phyloP scores from a whole-genome alignment of 1,139 yeast genomes.

The Candida labiduridarum region DNA sequence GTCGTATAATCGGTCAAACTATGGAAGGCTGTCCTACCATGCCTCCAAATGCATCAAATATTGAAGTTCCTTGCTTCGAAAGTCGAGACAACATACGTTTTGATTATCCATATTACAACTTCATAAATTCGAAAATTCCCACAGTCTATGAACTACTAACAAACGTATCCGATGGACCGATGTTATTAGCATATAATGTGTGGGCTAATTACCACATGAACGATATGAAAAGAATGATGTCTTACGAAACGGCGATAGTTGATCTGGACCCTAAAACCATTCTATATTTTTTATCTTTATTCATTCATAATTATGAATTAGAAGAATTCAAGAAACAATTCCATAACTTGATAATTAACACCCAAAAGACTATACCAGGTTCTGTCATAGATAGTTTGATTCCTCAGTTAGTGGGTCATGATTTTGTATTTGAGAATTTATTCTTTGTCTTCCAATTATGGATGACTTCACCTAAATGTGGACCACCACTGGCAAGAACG shows the following conservation, averaged over 20 bases:
- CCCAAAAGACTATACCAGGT: constrained; percentile 22
- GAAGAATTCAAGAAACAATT: constrained; percentile 29
- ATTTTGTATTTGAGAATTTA: constrained; percentile 36
- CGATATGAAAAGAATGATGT: constrained; percentile 26
- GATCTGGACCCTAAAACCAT: constrained; percentile 27
- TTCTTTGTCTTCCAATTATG: constrained; percentile 30
- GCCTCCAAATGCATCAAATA: not conserved
- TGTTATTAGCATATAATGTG: constrained; percentile 15
- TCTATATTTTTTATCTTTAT: constrained; percentile 33
- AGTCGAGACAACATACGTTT: not conserved
- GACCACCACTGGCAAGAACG: constrained; percentile 29
- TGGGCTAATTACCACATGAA: constrained; percentile 40
- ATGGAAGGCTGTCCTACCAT: constrained; percentile 8
- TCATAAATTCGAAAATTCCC: constrained; percentile 11
- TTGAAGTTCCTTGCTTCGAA: constrained; percentile 9
- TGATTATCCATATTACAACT: constrained; percentile 8
- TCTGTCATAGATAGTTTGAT: constrained; percentile 32
- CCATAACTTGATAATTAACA: constrained; percentile 15
- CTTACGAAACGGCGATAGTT: constrained; percentile 20
- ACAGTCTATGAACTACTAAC: constrained; percentile 3
- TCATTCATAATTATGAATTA: constrained; percentile 36
- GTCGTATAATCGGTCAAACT: constrained; percentile 3
- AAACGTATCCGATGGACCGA: not conserved
- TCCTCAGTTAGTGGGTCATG: constrained; percentile 28
- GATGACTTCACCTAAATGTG: constrained; percentile 27